Conservation (phyloP, 345 rosid species). For the Physaria fendleri region DNA sequence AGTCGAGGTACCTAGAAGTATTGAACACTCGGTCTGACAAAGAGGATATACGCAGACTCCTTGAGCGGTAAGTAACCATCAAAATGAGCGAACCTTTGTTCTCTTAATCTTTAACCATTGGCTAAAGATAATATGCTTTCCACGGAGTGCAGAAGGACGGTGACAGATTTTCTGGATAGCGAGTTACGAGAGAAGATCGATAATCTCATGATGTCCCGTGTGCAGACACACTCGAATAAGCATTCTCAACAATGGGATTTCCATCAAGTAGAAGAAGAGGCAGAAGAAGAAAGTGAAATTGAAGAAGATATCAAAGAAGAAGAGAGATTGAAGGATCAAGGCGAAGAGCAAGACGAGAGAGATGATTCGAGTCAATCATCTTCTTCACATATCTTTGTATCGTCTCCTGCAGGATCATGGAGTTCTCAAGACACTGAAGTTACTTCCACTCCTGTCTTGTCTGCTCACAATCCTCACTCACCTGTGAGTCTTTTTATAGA, state of each 20-base stretch:
- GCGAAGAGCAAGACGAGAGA: conserved; percentile 21
- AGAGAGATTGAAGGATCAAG: conserved; percentile 12
- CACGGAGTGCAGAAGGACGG: conserved; percentile 52
- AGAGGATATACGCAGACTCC: conserved; percentile 64
- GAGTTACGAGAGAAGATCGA: conserved; percentile 72
- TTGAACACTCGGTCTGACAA: conserved; percentile 41
- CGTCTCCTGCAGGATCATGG: conserved; percentile 44
- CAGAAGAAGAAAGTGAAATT: not conserved
- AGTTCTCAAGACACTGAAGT: conserved; percentile 42
- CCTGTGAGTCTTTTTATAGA: not conserved
- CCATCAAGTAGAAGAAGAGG: conserved; percentile 15
- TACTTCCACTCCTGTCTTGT: conserved; percentile 15
- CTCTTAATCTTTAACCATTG: not conserved
- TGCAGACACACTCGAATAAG: conserved; percentile 39
- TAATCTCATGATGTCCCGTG: conserved; percentile 47
- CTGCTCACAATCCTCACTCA: conserved; percentile 16
- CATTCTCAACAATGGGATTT: conserved; percentile 13
- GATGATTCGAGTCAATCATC: conserved; percentile 32
- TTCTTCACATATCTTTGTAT: conserved; percentile 31
- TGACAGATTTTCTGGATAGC: conserved; percentile 62
- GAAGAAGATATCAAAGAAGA: conserved; percentile 16
- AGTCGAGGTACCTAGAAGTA: conserved; percentile 63
- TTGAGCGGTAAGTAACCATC: conserved; percentile 51
- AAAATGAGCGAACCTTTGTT: not conserved
- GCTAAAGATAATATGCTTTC: not conserved